Percentiles rank a stretch among this genome's conserved stretches.
Conservation (phyloP, 1,139 yeast genomes). For the Scheffersomyces parashehatae region DNA sequence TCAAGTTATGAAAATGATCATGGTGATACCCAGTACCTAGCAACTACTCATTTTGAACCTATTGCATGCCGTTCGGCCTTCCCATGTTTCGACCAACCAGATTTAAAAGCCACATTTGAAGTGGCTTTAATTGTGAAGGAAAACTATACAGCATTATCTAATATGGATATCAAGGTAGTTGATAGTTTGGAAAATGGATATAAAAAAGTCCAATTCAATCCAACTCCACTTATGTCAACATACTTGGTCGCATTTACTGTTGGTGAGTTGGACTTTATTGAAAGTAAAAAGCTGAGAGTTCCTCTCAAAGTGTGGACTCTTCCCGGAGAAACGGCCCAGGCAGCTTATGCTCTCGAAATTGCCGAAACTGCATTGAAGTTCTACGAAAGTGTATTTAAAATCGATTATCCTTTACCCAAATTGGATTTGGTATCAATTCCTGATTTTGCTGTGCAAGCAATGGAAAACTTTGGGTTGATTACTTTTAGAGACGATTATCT, state of each 20-base stretch:
- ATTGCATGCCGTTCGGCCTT: conserved; percentile 18
- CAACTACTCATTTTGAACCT: conserved; percentile 17
- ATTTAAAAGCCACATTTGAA: conserved; percentile 16
- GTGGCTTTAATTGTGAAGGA: conserved; percentile 12
- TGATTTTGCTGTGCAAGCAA: conserved; percentile 46
- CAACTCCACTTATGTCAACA: conserved; percentile 17
- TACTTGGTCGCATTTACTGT: conserved; percentile 18
- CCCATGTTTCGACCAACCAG: conserved; percentile 19
- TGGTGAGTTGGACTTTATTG: conserved; percentile 12
- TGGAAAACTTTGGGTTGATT: conserved; percentile 55
- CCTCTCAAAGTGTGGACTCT: conserved; percentile 2
- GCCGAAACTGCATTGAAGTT: conserved; percentile 1
- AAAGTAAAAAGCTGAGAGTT: conserved; percentile 8
- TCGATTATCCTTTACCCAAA: not conserved
- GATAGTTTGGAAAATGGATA: conserved; percentile 7
- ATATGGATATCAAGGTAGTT: conserved; percentile 15
- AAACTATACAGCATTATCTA: conserved; percentile 14
- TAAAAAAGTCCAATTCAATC: conserved; percentile 13
- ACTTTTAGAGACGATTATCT: not conserved
- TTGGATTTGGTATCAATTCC: conserved; percentile 1
- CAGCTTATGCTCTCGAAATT: not conserved
- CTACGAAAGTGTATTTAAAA: not conserved
- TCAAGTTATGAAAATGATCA: conserved; percentile 35
- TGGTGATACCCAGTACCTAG: not conserved
- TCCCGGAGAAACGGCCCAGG: not conserved